phyloP scores from a whole-genome alignment of 495 filamentous ascomycete species.

The Chaetomium tenue region DNA sequence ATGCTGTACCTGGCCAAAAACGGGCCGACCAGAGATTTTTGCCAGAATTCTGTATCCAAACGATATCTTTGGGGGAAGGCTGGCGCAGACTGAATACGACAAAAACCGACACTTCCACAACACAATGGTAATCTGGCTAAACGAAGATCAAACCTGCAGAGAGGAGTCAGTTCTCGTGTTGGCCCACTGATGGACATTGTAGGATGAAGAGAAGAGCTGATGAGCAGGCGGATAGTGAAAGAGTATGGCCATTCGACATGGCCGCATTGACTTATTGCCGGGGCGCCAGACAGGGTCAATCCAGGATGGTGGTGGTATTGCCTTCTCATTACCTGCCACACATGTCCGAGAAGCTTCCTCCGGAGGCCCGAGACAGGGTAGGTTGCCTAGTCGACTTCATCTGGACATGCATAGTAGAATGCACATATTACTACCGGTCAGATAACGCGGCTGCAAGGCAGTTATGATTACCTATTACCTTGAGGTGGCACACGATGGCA shows the following conservation, averaged over 20 bases:
- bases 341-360: constrained; percentile 25
- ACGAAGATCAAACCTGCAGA: constrained; percentile 46
- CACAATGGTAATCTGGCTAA: constrained; percentile 46
- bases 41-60: constrained; percentile 39
- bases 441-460: constrained; percentile 4
- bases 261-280: constrained; percentile 13
- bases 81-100: constrained; percentile 21
- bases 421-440: background rate
- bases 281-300: background rate
- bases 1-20: constrained; percentile 27
- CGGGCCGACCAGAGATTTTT: constrained; percentile 50
- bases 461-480: too few relatives aligned
- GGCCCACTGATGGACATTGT: constrained; percentile 23
- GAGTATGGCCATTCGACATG: background rate
- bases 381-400: background rate
- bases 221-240: background rate
- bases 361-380: constrained; percentile 33
- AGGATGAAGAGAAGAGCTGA: background rate
- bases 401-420: background rate
- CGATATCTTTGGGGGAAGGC: constrained; percentile 18
- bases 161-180: constrained; percentile 19
- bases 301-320: background rate
- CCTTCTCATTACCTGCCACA: constrained; percentile 21
- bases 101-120: constrained; percentile 14
- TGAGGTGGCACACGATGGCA: constrained; percentile 14